Evolutionary conservation across 495 filamentous ascomycete genomes (phyloP).

Genomic region (Monascus purpureus): DNA sequence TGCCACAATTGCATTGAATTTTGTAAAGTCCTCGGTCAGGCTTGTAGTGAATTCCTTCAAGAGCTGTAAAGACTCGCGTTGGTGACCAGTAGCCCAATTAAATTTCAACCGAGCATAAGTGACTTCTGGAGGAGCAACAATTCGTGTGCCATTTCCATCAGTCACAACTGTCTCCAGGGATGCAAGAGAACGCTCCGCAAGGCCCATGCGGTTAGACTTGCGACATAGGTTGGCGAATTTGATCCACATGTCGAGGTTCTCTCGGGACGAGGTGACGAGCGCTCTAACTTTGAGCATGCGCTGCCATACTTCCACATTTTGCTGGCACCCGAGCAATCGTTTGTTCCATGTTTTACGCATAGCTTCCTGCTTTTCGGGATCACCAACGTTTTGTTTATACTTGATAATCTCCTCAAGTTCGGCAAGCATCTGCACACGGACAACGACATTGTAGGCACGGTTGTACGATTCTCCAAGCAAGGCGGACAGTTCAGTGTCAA

Average conservation of each 20-base stretch:
- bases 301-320: conserved; percentile 97
- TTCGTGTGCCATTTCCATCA: conserved; percentile 38
- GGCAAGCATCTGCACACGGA: conserved; percentile 95
- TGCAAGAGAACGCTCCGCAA: conserved; percentile 93
- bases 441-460: conserved; percentile 86
- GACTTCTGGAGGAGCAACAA: conserved; percentile 56
- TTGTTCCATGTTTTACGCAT: conserved; percentile 93
- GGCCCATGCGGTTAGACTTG: conserved; percentile 83
- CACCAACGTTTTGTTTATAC: conserved; percentile 78
- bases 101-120: conserved; percentile 90
- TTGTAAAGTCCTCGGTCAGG: conserved; percentile 59
- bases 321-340: conserved; percentile 84
- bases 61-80: conserved; percentile 59
- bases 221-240: conserved; percentile 97
- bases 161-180: conserved; percentile 51
- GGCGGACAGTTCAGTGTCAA: conserved; percentile 90
- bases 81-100: conserved; percentile 67
- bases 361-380: conserved; percentile 69
- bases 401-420: conserved; percentile 96
- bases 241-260: conserved; percentile 98
- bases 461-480: conserved; percentile 94
- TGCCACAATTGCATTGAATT: conserved; percentile 39
- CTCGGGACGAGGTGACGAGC: conserved; percentile 74
- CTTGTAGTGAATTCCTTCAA: conserved; percentile 71
- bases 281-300: conserved; percentile 91